Evolutionary conservation across 108 stramenopile species (phyloP).

Genomic region (Aurantiochytrium sp.): DNA sequence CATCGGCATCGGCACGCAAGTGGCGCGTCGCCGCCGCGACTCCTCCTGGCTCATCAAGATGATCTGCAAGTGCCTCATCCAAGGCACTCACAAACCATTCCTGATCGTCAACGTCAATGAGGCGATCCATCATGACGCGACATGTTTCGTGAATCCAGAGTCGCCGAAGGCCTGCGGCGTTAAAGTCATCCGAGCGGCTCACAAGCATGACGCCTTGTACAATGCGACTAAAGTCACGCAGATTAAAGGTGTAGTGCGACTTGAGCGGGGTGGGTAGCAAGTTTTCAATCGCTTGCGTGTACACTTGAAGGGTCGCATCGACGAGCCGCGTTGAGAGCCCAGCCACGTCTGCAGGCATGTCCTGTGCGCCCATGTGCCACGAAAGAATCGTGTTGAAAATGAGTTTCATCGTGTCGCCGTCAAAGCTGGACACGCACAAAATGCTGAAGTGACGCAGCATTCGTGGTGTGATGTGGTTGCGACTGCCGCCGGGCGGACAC

Average conservation of each 20-base stretch:
- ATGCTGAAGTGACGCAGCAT: constrained; percentile 51
- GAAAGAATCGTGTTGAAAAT: constrained; percentile 48
- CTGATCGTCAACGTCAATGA: constrained; percentile 19
- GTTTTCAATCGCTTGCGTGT: background rate
- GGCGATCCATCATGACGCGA: constrained; percentile 36
- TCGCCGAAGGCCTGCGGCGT: background rate
- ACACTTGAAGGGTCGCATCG: constrained; percentile 18
- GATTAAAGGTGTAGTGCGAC: constrained; percentile 35
- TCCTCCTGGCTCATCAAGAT: constrained; percentile 4
- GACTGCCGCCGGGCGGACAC: constrained; percentile 48
- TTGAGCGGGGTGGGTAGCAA: constrained; percentile 24
- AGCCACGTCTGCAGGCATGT: constrained; percentile 30
- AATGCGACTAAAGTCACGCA: constrained; percentile 27
- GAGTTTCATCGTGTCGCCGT: constrained; percentile 37
- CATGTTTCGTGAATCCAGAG: constrained; percentile 36
- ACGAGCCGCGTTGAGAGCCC: background rate
- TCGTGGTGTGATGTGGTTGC: constrained; percentile 50
- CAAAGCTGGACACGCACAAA: constrained; percentile 30
- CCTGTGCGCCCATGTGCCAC: background rate
- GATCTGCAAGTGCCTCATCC: background rate
- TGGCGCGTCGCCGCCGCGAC: background rate
- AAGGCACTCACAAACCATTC: constrained; percentile 16
- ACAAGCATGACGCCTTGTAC: constrained; percentile 6
- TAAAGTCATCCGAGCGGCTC: background rate
- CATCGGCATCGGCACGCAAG: background rate